Conservation (phyloP, 768 basidiomycete genomes). For the Saitozyma podzolica region DNA sequence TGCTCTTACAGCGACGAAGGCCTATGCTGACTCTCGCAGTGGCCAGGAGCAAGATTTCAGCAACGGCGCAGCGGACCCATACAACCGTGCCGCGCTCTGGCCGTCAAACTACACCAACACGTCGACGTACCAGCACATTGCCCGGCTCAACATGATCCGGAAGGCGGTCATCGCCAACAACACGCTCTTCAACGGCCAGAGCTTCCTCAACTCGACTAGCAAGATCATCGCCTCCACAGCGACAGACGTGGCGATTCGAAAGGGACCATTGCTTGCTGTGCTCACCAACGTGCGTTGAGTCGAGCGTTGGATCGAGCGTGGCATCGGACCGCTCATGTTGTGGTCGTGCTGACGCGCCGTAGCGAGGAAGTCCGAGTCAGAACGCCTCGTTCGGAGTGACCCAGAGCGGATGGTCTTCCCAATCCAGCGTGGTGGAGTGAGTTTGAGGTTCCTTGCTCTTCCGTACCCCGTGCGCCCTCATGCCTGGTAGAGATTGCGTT, state of each 20-base stretch:
- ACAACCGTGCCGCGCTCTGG: slow-evolving; percentile 47
- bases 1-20: background rate
- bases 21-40: slow-evolving; percentile 8
- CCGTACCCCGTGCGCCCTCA: no score
- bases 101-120: slow-evolving; percentile 45
- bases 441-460: slow-evolving; percentile 5
- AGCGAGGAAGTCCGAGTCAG: slow-evolving; percentile 42
- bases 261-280: slow-evolving; percentile 45
- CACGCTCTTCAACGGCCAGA: slow-evolving; percentile 31
- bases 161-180: slow-evolving; percentile 41
- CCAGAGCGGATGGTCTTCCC: slow-evolving; percentile 34
- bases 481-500: no score
- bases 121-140: slow-evolving; percentile 44
- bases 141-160: slow-evolving; percentile 36
- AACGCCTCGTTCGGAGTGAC: slow-evolving; percentile 35
- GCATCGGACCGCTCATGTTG: background rate
- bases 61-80: slow-evolving; percentile 39
- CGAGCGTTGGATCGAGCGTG: no score
- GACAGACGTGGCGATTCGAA: slow-evolving; percentile 45
- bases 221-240: slow-evolving; percentile 29
- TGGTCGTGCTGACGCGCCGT: background rate
- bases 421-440: slow-evolving; percentile 46
- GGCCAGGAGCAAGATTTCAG: slow-evolving; percentile 49
- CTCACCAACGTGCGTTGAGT: slow-evolving; percentile 45
- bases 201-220: slow-evolving; percentile 32